A percentile compares a stretch with the other conserved stretches of the same genome.
Evolutionary conservation across 208 protist genomes (phyloP).

Genomic region (Trichomonas gallinae): DNA sequence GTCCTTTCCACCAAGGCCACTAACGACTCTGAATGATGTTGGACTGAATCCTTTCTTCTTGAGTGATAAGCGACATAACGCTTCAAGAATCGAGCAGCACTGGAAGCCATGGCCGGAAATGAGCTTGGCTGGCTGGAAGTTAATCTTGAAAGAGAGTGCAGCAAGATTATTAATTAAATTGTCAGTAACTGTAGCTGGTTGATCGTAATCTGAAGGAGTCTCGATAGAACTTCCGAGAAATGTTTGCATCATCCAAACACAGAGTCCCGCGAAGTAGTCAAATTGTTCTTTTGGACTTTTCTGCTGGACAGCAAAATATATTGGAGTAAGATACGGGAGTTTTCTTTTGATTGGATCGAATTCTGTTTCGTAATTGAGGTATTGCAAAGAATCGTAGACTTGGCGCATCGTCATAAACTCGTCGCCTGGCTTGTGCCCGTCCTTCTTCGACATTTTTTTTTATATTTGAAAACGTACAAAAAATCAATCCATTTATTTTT

Average conservation of each 20-base stretch:
- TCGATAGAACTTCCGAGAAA: not conserved
- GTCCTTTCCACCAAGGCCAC: not conserved
- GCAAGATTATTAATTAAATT: not conserved
- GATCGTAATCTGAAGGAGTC: conserved; percentile 6
- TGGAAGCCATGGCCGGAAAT: not conserved
- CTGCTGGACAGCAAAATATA: not conserved
- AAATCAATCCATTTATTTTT: not conserved
- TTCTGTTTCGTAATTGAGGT: not conserved
- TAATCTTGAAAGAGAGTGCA: not conserved
- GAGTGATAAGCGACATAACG: not conserved
- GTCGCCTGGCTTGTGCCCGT: not conserved
- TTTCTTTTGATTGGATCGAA: not conserved
- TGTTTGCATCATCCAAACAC: not conserved
- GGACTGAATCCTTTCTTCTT: not conserved
- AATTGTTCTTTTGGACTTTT: conserved; percentile 10
- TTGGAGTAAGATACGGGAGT: not conserved
- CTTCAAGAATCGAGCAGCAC: not conserved
- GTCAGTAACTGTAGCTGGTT: not conserved
- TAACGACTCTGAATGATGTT: not conserved
- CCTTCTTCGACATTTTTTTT: not conserved
- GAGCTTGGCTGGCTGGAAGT: not conserved
- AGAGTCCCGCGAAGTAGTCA: not conserved
- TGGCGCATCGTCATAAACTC: not conserved
- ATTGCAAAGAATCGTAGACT: not conserved
- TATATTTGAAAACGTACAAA: not conserved